Conservation (phyloP, 371 early-diverging fungal genomes). For the Actinomortierella wolfii region DNA sequence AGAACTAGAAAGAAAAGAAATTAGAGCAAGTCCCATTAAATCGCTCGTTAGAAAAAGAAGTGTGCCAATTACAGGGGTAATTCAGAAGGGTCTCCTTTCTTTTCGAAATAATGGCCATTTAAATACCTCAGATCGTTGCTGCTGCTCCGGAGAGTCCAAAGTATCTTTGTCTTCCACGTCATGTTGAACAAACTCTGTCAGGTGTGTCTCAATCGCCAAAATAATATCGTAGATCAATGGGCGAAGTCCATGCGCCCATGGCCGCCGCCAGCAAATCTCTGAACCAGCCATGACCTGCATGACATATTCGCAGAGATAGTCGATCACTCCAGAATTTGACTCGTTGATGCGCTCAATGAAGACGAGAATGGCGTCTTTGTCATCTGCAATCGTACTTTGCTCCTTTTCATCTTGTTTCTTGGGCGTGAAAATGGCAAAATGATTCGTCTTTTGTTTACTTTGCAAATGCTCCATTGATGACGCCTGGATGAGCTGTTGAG, state of each 20-base stretch:
- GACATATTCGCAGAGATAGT: slow-evolving; percentile 47
- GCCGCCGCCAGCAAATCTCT: slow-evolving; percentile 16
- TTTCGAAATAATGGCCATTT: too few relatives aligned
- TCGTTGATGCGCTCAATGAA: slow-evolving; percentile 46
- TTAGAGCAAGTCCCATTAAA: too few relatives aligned
- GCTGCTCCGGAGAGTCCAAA: neutral
- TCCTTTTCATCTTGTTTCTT: slow-evolving; percentile 13
- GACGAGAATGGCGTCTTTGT: slow-evolving; percentile 12
- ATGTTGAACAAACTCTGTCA: slow-evolving; percentile 30
- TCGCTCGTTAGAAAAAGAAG: too few relatives aligned
- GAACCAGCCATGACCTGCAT: slow-evolving; percentile 14
- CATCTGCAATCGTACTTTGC: slow-evolving; percentile 10
- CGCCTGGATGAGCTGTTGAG: slow-evolving; percentile 31
- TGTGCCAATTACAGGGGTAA: neutral
- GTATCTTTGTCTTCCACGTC: slow-evolving; percentile 6
- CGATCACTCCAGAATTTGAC: slow-evolving; percentile 51
- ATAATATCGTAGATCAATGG: slow-evolving; percentile 10
- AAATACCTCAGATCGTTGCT: neutral
- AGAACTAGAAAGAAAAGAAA: slow-evolving; percentile 9
- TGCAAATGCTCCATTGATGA: slow-evolving; percentile 34
- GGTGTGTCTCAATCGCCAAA: slow-evolving; percentile 18
- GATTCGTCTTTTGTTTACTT: slow-evolving; percentile 36
- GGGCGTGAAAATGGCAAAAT: slow-evolving; percentile 39
- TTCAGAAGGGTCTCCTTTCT: too few relatives aligned
- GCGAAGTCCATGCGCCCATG: slow-evolving; percentile 23